A percentile compares a stretch with the other conserved stretches of the same genome.
Evolutionary conservation across 2,329 filamentous ascomycete species (phyloP).

Genomic region (Nemania sp.): DNA sequence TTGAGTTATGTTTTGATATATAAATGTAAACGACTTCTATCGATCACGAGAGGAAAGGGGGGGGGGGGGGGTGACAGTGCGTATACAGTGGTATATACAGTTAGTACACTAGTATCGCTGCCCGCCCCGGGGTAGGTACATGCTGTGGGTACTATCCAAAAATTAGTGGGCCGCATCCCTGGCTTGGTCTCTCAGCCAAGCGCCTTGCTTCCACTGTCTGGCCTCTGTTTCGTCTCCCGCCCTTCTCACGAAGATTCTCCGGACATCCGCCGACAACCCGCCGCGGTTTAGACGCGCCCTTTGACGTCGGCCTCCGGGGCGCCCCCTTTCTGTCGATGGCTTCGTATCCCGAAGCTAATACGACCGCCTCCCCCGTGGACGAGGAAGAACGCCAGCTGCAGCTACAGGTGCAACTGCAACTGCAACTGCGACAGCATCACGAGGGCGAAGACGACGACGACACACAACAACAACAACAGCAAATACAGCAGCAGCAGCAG

Average conservation of each 20-base stretch:
- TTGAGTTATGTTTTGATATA: too few relatives aligned
- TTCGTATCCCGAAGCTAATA: constrained; percentile 35
- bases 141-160: too few relatives aligned
- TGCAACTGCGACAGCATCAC: constrained; percentile 3
- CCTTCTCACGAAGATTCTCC: constrained; percentile 41
- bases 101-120: too few relatives aligned
- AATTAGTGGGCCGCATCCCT: neutral
- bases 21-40: too few relatives aligned
- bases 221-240: constrained; percentile 11
- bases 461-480: constrained; percentile 7
- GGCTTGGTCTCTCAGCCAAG: constrained; percentile 1
- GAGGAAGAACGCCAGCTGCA: neutral
- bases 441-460: neutral
- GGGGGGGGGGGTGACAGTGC: too few relatives aligned
- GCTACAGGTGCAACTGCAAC: neutral
- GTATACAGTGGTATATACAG: too few relatives aligned
- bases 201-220: too few relatives aligned
- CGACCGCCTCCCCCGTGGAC: constrained; percentile 11
- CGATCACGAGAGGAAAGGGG: too few relatives aligned
- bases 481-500: neutral
- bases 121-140: too few relatives aligned
- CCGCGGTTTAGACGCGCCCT: constrained; percentile 30
- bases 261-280: constrained; percentile 41
- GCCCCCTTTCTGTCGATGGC: constrained; percentile 31
- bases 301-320: constrained; percentile 7